Evolutionary conservation across 2,329 filamentous ascomycete species (phyloP), one percentile per base, ranked within the genome.

Genomic region (Aspergillus uvarum): DNA sequence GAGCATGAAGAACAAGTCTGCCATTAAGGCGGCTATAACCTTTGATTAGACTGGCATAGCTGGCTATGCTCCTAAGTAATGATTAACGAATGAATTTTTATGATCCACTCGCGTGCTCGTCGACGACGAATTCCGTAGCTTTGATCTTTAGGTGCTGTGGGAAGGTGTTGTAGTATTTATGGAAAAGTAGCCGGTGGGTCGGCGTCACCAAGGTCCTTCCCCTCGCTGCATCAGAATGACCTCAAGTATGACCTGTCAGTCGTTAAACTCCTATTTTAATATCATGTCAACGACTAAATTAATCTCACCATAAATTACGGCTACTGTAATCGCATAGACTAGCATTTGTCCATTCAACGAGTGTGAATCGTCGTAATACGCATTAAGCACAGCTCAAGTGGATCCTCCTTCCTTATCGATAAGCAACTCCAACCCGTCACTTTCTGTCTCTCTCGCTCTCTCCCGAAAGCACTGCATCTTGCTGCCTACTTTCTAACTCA

Each of bases 1-100:
- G 73, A 83, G 85, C 59, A 90, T 91, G 80, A 85, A 82, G 69
- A 87, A 89, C 77, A 90, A 90, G 81, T 84, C 79, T 56, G 88
- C 87, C 60, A 89, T 91, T 72, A 91, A 91, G 81, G 88, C 88
- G 55, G 87, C 86, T 16, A 90, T 91, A 73, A 83, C 86, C 51
- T 90, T 89, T 68, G 87, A 90, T 63, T 85, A 82, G 67, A 63
- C 32, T 49, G 24, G 35, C 31, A 49, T 51, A 48, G 42, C 48
- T n/a, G 48, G 48, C 48, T 47, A 52, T 58, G 49, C 38, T 44
- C 49, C 32, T 26, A 48, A 22, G 31, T 51, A 29, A 63, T 56
- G 61, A 61, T 42, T 58, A 22, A 60, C 11, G 56, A 53, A 50
- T 35, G 19, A 49, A 35, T 59, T 26, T 44, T 29, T 48, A 38